Conservation (phyloP, 164 flowering plant species). For the Pachysandra terminalis region DNA sequence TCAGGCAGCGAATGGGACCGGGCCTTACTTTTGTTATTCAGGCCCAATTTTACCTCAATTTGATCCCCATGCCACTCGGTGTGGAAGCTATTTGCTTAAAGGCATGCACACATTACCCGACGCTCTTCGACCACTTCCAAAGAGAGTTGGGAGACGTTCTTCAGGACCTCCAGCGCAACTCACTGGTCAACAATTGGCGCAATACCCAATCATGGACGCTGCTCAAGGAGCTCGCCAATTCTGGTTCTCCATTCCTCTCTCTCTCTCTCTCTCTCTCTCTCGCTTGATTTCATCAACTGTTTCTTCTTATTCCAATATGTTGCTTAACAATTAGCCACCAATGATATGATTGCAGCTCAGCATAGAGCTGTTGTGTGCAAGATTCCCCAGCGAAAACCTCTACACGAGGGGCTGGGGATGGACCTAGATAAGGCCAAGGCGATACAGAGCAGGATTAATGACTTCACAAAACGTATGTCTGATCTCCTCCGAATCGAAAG, state of each 20-base stretch:
- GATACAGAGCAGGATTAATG: conserved; percentile 70
- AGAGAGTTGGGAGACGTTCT: conserved; percentile 76
- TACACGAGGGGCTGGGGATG: conserved; percentile 68
- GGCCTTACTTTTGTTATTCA: conserved; percentile 77
- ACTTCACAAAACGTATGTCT: conserved; percentile 67
- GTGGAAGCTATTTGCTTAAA: conserved; percentile 76
- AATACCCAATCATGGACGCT: conserved; percentile 75
- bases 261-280: neutral
- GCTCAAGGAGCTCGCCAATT: conserved; percentile 69
- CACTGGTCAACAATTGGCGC: conserved; percentile 49
- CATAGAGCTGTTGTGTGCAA: conserved; percentile 70
- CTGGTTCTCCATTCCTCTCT: conserved; percentile 38
- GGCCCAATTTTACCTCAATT: conserved; percentile 80
- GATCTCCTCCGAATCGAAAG: conserved; percentile 79
- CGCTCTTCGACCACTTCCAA: conserved; percentile 88
- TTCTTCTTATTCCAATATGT: neutral
- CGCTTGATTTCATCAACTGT: neutral
- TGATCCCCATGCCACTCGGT: conserved; percentile 83
- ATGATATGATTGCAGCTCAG: conserved; percentile 54
- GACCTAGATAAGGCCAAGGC: conserved; percentile 59
- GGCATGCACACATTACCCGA: conserved; percentile 83
- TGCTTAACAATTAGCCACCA: neutral
- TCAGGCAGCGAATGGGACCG: conserved; percentile 62
- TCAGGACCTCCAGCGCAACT: conserved; percentile 41
- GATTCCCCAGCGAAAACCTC: conserved; percentile 34